These are phyloP conservation scores for Cystofilobasidium macerans DNA, from an alignment of 768 basidiomycete genomes.

Conservation along the genomic window DNA sequence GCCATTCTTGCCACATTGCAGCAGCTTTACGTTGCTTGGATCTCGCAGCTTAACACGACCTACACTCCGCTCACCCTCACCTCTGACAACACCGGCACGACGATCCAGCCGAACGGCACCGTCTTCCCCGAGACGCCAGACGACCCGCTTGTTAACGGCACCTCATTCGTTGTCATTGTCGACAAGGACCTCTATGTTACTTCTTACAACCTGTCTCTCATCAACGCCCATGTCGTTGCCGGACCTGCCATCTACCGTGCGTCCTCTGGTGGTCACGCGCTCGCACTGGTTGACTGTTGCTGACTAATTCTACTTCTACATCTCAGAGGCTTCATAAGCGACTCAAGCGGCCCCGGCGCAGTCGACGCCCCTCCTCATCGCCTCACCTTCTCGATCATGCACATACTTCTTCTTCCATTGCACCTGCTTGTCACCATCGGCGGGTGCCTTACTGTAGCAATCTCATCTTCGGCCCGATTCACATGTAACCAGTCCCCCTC, in stretches of 20 bases:
- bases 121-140: conserved; percentile 41
- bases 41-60: conserved; percentile 53
- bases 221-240: conserved; percentile 50
- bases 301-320: no score
- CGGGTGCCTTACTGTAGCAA: no score
- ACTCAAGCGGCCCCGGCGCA: no score
- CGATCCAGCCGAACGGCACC: conserved; percentile 45
- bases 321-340: no score
- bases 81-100: conserved; percentile 42
- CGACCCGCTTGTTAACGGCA: conserved; percentile 21
- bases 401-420: no score
- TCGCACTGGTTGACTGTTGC: no score
- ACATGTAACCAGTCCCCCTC: no score
- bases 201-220: conserved; percentile 48
- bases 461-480: no score
- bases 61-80: conserved; percentile 47
- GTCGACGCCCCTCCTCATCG: no score
- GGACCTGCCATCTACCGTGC: conserved; percentile 46
- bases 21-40: conserved; percentile 48
- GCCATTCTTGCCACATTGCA: not conserved
- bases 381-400: no score
- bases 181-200: conserved; percentile 48
- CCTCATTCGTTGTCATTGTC: conserved; percentile 45
- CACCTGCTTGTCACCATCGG: no score
- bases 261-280: no score